These are phyloP conservation scores for Beauveria sp. DNA, from an alignment of 2,329 filamentous ascomycete genomes.

Conservation along the genomic window DNA sequence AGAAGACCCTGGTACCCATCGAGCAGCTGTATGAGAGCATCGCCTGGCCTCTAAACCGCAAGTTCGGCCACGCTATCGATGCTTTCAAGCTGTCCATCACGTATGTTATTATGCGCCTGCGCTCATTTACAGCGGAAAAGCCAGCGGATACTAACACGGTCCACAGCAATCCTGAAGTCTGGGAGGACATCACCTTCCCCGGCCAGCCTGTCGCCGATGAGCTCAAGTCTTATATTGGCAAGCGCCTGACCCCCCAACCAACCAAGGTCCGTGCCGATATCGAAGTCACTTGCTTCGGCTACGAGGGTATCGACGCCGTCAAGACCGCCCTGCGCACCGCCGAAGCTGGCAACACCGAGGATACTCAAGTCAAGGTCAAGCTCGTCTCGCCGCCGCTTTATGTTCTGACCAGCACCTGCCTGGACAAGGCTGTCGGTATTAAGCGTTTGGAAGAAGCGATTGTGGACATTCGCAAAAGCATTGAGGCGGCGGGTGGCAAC, in stretches of 20 bases:
- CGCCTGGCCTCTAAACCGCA: slow-evolving; percentile 95
- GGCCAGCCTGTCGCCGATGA: slow-evolving; percentile 80
- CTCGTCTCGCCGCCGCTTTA: slow-evolving; percentile 97
- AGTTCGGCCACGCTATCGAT: slow-evolving; percentile 92
- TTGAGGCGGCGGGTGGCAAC: slow-evolving; percentile 68
- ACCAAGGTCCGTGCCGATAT: slow-evolving; percentile 98
- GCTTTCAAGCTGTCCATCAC: slow-evolving; percentile 99
- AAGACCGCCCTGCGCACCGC: slow-evolving; percentile 87
- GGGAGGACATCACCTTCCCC: slow-evolving; percentile 87
- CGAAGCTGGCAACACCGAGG: slow-evolving; percentile 84
- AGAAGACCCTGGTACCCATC: slow-evolving; percentile 93
- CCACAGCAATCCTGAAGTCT: slow-evolving; percentile 83
- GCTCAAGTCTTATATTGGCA: slow-evolving; percentile 90
- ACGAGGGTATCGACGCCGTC: slow-evolving; percentile 97
- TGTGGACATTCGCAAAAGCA: slow-evolving; percentile 73
- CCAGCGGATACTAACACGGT: slow-evolving; percentile 12
- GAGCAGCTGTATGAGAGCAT: slow-evolving; percentile 91
- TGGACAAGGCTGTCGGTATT: slow-evolving; percentile 88
- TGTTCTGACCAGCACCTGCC: slow-evolving; percentile 87
- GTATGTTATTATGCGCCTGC: slow-evolving; percentile 38
- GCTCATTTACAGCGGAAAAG: not conserved
- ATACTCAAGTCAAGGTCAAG: slow-evolving; percentile 95
- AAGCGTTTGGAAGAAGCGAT: slow-evolving; percentile 81
- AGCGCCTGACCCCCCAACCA: slow-evolving; percentile 94
- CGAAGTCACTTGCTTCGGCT: slow-evolving; percentile 90